Evolutionary conservation across 495 filamentous ascomycete genomes (phyloP).

Genomic region (Trichoderma parareesei): DNA sequence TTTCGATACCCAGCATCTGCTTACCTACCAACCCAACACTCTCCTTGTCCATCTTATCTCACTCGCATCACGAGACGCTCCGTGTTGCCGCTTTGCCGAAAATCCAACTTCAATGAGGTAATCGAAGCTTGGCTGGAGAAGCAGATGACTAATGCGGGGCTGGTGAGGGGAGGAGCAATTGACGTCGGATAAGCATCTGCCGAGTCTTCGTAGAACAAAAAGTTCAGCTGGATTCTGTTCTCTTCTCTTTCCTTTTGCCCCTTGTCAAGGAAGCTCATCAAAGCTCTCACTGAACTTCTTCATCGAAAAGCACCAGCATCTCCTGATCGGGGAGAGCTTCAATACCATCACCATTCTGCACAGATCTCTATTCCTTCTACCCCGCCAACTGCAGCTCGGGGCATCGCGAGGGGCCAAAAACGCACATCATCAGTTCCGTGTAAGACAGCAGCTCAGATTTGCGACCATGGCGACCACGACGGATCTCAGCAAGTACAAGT

Average conservation of each 20-base stretch:
- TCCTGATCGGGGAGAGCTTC: not conserved
- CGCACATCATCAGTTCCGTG: not conserved
- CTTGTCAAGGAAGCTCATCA: not conserved
- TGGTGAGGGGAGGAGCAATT: not conserved
- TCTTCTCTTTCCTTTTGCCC: not conserved
- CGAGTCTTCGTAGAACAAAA: not conserved
- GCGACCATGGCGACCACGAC: conserved; percentile 62
- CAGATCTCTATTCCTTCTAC: not conserved
- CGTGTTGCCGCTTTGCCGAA: not conserved
- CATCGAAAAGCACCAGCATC: not conserved
- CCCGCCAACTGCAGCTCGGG: not conserved
- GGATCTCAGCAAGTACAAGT: conserved; percentile 73
- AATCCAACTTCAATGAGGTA: not conserved
- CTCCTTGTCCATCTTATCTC: not conserved
- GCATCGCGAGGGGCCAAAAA: not conserved
- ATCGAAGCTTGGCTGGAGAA: not conserved
- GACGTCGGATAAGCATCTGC: conserved; percentile 4
- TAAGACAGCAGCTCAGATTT: conserved; percentile 16
- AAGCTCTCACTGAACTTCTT: too few relatives aligned
- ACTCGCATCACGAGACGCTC: not conserved
- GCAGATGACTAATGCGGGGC: not conserved
- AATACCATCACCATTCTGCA: not conserved
- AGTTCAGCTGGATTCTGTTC: not conserved
- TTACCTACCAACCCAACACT: not conserved
- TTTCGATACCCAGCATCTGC: not conserved